Conservation (phyloP, 306 rosid genomes). For the Prunus mongolica region DNA sequence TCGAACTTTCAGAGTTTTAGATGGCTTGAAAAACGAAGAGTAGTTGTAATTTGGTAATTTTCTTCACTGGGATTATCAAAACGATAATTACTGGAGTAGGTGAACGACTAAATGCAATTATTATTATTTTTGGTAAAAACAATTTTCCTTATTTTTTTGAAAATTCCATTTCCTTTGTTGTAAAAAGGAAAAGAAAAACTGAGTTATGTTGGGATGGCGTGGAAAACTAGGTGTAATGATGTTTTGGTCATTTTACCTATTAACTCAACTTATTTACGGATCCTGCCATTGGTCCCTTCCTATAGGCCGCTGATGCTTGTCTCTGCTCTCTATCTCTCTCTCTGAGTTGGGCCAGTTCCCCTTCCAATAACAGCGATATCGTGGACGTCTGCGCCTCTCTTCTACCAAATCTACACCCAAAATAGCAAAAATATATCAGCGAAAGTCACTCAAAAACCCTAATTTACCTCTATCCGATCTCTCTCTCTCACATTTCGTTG, state of each 20-base stretch:
- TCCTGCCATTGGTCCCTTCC: slow-evolving; percentile 29
- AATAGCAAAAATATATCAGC: background rate
- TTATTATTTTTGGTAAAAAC: background rate
- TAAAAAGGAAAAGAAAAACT: background rate
- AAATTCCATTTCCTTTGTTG: background rate
- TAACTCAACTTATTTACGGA: slow-evolving; percentile 30
- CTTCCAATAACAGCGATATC: slow-evolving; percentile 32
- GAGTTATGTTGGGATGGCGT: background rate
- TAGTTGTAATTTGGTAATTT: no score
- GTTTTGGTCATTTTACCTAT: background rate
- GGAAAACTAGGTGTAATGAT: background rate
- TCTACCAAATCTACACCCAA: slow-evolving; percentile 13
- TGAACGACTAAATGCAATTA: no score
- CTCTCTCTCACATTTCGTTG: background rate
- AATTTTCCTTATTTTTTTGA: background rate
- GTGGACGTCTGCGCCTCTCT: slow-evolving; percentile 32
- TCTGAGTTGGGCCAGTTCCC: slow-evolving; percentile 24
- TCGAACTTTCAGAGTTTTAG: no score
- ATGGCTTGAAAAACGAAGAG: no score
- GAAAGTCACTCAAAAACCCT: slow-evolving; percentile 38
- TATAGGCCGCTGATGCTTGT: background rate
- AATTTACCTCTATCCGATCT: slow-evolving; percentile 18
- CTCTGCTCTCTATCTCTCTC: slow-evolving; percentile 14
- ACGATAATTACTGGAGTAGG: no score
- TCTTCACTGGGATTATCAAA: no score